phyloP scores from a whole-genome alignment of 208 protist genomes.

The Trypanosoma brucei region DNA sequence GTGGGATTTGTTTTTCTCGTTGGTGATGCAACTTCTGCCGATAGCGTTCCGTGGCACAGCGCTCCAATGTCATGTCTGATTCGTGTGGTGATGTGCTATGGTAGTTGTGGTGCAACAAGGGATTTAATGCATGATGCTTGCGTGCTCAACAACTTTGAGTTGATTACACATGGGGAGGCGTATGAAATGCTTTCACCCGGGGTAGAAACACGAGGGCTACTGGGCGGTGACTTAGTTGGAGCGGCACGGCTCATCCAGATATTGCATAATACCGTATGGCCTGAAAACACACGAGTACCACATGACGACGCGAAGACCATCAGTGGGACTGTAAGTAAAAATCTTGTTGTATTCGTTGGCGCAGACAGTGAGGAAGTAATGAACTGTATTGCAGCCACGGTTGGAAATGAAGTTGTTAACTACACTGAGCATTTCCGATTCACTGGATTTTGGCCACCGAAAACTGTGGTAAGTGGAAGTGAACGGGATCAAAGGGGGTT shows the following conservation, averaged over 20 bases:
- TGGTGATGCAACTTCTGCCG: slow-evolving; percentile 21
- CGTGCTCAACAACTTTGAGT: slow-evolving; percentile 33
- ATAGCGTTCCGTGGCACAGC: slow-evolving; percentile 41
- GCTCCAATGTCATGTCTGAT: slow-evolving; percentile 27
- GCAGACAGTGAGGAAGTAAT: slow-evolving; percentile 1
- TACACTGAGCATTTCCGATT: slow-evolving; percentile 4
- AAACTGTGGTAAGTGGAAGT: no score
- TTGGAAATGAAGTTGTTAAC: background rate
- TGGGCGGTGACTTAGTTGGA: slow-evolving; percentile 33
- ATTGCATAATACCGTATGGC: slow-evolving; percentile 61
- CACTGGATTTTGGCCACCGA: slow-evolving; percentile 2
- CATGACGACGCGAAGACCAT: background rate
- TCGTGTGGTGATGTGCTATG: slow-evolving; percentile 31
- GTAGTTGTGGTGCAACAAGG: background rate
- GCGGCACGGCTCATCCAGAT: slow-evolving; percentile 45
- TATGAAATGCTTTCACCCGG: slow-evolving; percentile 19
- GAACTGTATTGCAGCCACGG: slow-evolving; percentile 2
- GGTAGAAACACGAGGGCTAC: slow-evolving; percentile 25
- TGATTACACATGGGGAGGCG: slow-evolving; percentile 15
- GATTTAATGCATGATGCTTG: slow-evolving; percentile 29
- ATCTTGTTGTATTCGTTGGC: slow-evolving; percentile 9
- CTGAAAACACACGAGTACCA: slow-evolving; percentile 16
- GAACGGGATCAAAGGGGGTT: no score
- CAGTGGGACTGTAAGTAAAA: background rate
- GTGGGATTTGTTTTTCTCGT: slow-evolving; percentile 45